Evolutionary conservation across 305 asterid species (phyloP), one percentile per base, ranked within the genome.

Genomic region (Solanum aculeatissimum): DNA sequence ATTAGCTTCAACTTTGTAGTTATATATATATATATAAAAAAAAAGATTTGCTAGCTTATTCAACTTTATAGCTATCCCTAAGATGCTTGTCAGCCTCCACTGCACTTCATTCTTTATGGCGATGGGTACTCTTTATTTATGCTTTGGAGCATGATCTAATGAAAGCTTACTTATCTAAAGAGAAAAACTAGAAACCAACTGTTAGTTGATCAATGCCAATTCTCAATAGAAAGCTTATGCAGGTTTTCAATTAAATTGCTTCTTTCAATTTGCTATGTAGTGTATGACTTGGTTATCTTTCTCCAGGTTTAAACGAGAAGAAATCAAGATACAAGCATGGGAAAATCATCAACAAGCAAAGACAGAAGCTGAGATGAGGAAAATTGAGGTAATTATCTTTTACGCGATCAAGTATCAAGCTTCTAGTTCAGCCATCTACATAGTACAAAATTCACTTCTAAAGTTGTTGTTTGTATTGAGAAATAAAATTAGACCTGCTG

Each of bases 351-450:
- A 89, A 79, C 85, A 84, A 84, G 91, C 91, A 25, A 89, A 87
- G 85, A 71, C 91, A 12, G 91, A 89, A 84, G 84, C 91, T 69
- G 90, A 89, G 84, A 89, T 89, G 88, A 87, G 90, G 82, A 87
- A 84, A 87, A 84, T 27, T 83, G 91, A 89, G 91, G 91, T 86
- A 53, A 63, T 83, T 51, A 29, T 82, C 75, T 72, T 84, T n/a
- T 63, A 23, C 54, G 1, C 23, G 65, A 5, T 53, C 57, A 23
- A 45, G 80, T 29, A 16, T 78, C 19, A 77, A 49, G 27, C 19
- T 49, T 77, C 82, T 77, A 49, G 65, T 1, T 77, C 82, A 77
- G 63, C 27, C 82, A 51, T 49, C 82, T 51, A 27, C 45, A 29
- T 40, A 9, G 7, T 51, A 11, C 29, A 51, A 29, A 77, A 6